A percentile compares a stretch with the other conserved stretches of the same genome.
Conservation (phyloP, 129 eudicot genomes). For the Rutidosis leptorrhynchoides region DNA sequence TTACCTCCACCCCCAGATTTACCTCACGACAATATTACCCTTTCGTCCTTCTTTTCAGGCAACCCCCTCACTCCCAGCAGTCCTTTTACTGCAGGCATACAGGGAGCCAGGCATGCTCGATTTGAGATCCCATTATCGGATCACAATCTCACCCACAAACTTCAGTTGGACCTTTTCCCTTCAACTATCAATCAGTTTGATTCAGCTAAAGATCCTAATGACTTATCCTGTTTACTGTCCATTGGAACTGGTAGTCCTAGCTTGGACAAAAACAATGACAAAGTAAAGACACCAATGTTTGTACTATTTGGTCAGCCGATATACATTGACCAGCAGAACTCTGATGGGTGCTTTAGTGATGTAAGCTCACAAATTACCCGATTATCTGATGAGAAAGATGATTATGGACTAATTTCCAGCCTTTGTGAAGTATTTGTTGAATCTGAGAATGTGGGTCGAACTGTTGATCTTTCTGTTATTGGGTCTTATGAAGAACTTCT, state of each 20-base stretch:
- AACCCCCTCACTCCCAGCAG: constrained; percentile 66
- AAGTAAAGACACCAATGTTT: constrained; percentile 46
- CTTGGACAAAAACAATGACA: constrained; percentile 30
- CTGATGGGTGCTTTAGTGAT: constrained; percentile 33
- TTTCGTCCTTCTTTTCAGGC: constrained; percentile 55
- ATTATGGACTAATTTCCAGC: constrained; percentile 26
- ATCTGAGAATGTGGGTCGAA: constrained; percentile 66
- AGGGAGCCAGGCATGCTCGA: constrained; percentile 99
- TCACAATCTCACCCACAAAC: constrained; percentile 58
- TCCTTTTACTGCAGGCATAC: constrained; percentile 91
- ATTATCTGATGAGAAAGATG: constrained; percentile 33
- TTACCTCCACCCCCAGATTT: constrained; percentile 54
- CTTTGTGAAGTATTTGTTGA: constrained; percentile 64
- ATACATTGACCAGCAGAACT: constrained; percentile 65
- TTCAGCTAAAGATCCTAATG: constrained; percentile 35
- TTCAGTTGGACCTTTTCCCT: constrained; percentile 49
- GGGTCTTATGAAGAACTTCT: constrained; percentile 64
- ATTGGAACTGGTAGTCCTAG: constrained; percentile 52
- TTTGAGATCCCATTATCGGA: constrained; percentile 66
- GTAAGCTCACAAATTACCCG: constrained; percentile 26
- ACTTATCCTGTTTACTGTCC: constrained; percentile 58
- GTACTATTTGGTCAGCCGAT: constrained; percentile 82
- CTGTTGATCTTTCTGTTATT: constrained; percentile 65
- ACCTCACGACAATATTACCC: constrained; percentile 41
- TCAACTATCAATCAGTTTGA: constrained; percentile 32